A percentile compares a stretch with the other conserved stretches of the same genome.
Conservation (phyloP, 2,329 filamentous ascomycete genomes). For the Diaporthe citri region DNA sequence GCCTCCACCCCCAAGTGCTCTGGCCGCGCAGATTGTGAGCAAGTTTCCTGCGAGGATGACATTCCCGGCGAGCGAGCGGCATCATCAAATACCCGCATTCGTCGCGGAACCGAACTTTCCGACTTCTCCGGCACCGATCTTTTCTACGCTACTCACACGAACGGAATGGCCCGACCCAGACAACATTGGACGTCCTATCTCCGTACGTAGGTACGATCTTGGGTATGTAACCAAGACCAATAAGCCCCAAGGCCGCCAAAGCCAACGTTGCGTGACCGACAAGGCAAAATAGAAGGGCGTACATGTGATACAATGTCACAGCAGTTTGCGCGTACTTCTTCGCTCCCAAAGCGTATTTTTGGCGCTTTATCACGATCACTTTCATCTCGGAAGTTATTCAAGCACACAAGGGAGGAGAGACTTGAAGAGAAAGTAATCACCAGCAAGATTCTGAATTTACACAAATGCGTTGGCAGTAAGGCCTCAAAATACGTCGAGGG, state of each 20-base stretch:
- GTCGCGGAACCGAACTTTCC: neutral
- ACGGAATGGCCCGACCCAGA: neutral
- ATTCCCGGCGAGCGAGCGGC: neutral
- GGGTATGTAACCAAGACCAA: neutral
- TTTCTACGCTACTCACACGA: neutral
- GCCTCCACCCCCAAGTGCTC: slow-evolving; percentile 22
- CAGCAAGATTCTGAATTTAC: no score
- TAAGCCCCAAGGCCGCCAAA: neutral
- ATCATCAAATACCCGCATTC: neutral
- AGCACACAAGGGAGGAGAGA: no score
- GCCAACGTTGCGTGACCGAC: neutral
- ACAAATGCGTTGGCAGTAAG: no score
- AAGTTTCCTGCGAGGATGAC: slow-evolving; percentile 29
- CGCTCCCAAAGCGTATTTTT: neutral
- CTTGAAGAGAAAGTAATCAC: no score
- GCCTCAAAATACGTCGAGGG: no score
- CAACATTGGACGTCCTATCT: neutral
- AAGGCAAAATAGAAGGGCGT: neutral
- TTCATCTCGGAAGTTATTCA: no score
- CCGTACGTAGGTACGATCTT: neutral
- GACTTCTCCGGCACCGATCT: neutral
- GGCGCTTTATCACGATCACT: neutral
- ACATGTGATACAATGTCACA: neutral
- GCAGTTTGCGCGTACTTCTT: neutral
- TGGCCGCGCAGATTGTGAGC: slow-evolving; percentile 2